Evolutionary conservation across 805 yeast genomes (phyloP), one percentile per base, ranked within the genome.

Genomic region (Nakazawaea populi): DNA sequence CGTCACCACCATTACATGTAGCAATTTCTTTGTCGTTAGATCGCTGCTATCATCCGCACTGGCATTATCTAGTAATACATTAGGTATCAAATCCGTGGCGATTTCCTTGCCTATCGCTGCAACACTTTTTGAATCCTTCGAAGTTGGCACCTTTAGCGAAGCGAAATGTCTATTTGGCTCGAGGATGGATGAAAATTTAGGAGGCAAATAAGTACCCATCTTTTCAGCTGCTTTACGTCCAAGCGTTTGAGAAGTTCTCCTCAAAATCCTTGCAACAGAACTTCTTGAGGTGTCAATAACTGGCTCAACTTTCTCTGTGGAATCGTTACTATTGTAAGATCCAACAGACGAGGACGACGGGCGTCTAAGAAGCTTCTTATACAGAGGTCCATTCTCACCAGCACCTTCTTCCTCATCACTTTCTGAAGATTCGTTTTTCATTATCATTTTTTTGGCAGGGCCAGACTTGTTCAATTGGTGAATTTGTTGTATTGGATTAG

Each of bases 131-230:
- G 71, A 70, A 7, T 76, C 79, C 31, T 64, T 65, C 1, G 72
- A 66, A 0, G 75, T 70, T 1, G 78, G 67, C 51, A 75, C 74
- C 52, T 72, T 70, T 41, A 70, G 72, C 32, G 89, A 89, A 0
- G 98, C 98, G 75, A 94, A 94, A 64, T 92, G 97, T 53, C 99
- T 76, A 18, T 88, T 83, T 6, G 97, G 96, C 62, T 92, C 97
- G 60, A 92, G 71, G 53, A 92, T 84, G 0, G 96, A 89, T 1
- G 92, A 82, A 51, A 92, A 85, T 49, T 88, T 80, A 10, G 87
- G 82, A 1, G 97, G 97, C 31, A 91, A 73, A 54, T 85, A 86
- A n/a, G 88, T 88, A 0, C 96, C 96, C 78, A 90, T 83, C 48
- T 83, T 85, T 59, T 85, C 95, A 0, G 96, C 96, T 1, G 94